phyloP scores from a whole-genome alignment of 805 yeast species.

The Zygosaccharomyces bailii region DNA sequence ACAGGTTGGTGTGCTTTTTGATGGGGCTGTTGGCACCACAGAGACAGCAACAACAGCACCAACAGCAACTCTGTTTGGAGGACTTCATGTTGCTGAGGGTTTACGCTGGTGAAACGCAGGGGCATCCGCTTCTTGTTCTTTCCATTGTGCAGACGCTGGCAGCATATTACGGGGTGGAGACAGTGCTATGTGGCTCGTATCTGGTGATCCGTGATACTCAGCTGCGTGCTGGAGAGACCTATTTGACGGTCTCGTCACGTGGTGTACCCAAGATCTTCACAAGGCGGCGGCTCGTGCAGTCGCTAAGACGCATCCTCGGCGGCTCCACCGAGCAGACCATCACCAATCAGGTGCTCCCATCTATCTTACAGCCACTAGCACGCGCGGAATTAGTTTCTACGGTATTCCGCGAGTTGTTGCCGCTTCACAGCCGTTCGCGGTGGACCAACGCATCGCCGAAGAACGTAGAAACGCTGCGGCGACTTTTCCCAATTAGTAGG shows the following conservation, averaged over 20 bases:
- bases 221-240: conserved; percentile 18
- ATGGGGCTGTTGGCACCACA: conserved; percentile 12
- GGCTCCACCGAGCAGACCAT: conserved; percentile 16
- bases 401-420: conserved; percentile 20
- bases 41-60: background rate
- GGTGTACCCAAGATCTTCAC: conserved; percentile 23
- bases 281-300: conserved; percentile 14
- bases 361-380: conserved; percentile 18
- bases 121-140: conserved; percentile 23
- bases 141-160: conserved; percentile 27
- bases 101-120: conserved; percentile 26
- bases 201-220: conserved; percentile 20
- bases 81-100: conserved; percentile 26
- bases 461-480: background rate
- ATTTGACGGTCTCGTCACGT: conserved; percentile 17
- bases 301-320: conserved; percentile 16
- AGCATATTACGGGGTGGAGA: conserved; percentile 15
- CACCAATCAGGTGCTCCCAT: conserved; percentile 15
- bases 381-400: conserved; percentile 14
- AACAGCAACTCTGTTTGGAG: conserved; percentile 14
- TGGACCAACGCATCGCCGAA: conserved; percentile 14
- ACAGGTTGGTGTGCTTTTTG: conserved; percentile 17
- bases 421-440: conserved; percentile 17
- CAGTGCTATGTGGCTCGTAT: conserved; percentile 19
- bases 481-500: conserved; percentile 17